phyloP scores from a whole-genome alignment of 768 basidiomycete species.

The Sporobolomyces phaffii region DNA sequence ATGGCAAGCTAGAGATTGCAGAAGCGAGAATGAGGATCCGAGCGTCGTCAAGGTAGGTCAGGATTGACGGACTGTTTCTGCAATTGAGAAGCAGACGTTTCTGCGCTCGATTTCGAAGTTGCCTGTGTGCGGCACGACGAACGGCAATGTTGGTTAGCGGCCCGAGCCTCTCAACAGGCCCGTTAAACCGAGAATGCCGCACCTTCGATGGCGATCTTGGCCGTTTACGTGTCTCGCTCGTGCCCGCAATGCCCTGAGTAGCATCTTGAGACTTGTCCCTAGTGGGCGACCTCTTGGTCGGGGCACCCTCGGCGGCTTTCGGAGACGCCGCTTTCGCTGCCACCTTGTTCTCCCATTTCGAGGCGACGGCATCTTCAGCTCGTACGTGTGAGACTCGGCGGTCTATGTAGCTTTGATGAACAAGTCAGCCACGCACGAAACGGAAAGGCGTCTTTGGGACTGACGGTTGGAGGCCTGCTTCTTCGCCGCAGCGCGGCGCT shows the following conservation, averaged over 20 bases:
- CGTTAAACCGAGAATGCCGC: no score
- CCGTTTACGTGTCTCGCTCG: no score
- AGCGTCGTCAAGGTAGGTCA: no score
- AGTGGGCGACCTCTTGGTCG: not conserved
- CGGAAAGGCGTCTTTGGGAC: not conserved
- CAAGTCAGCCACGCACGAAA: not conserved
- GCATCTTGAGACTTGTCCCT: not conserved
- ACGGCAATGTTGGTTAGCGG: no score
- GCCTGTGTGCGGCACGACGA: no score
- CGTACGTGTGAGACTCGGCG: not conserved
- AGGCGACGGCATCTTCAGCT: conserved; percentile 8
- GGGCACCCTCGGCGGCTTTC: not conserved
- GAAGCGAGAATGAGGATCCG: no score
- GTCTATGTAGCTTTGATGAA: not conserved
- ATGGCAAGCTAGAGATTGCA: no score
- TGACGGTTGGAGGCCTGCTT: conserved; percentile 4
- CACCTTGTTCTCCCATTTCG: conserved; percentile 31
- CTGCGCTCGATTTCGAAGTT: no score
- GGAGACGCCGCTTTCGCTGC: not conserved
- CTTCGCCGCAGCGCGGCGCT: not conserved
- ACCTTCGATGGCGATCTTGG: no score
- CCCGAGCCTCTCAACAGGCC: no score
- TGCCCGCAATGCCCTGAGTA: not conserved
- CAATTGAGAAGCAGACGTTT: no score
- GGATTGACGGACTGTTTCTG: no score